Conservation (phyloP, 208 protist species). For the Zelonia costaricensis region DNA sequence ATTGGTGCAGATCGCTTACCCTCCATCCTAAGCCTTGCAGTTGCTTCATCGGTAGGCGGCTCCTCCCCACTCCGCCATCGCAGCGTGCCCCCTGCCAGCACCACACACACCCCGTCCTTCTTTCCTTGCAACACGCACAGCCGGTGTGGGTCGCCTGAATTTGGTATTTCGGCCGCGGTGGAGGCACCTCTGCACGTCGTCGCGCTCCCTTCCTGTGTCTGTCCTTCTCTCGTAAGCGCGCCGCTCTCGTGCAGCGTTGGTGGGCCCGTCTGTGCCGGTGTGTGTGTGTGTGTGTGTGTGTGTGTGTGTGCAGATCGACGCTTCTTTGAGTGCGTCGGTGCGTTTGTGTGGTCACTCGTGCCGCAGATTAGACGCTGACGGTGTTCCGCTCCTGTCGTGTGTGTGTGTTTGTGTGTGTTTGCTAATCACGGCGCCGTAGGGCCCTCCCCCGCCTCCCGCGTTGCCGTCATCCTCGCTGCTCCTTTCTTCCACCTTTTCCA, state of each 20-base stretch:
- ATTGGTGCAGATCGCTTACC: no score
- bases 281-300: conserved; percentile 5
- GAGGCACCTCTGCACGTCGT: neutral
- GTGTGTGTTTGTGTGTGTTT: conserved; percentile 4
- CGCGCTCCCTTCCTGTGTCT: neutral
- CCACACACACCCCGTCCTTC: no score
- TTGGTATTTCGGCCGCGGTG: no score
- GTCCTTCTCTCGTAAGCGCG: neutral
- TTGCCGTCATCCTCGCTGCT: neutral
- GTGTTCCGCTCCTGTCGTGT: neutral
- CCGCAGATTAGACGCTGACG: neutral
- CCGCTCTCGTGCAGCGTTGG: no score
- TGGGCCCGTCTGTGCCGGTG: neutral
- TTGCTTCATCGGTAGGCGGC: no score
- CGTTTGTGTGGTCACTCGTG: neutral
- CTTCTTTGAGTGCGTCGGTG: neutral
- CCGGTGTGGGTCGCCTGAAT: no score
- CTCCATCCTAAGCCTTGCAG: no score
- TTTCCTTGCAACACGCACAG: no score
- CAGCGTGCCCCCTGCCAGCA: no score
- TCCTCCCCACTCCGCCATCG: no score
- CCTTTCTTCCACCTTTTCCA: neutral
- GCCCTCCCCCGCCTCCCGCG: neutral
- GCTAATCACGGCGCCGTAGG: neutral
- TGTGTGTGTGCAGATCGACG: neutral